Base-by-base conservation (phyloP, 1,139 yeast genomes). In the Yamadazyma buinensis region DNA sequence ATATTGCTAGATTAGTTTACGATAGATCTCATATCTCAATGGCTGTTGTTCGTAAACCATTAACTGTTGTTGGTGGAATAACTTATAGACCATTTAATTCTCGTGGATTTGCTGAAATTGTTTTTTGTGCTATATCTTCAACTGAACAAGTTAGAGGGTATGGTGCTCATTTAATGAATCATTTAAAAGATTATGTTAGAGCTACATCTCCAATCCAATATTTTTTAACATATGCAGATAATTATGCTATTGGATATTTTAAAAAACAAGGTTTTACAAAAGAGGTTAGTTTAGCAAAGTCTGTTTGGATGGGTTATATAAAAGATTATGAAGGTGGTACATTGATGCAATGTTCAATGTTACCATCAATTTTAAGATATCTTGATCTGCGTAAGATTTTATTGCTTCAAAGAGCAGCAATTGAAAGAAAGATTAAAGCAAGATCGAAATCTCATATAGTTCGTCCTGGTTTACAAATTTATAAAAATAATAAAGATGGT, bases 261-360 rank as follows among this genome's bases (percentile, higher is more conserved):
- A 90, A 90, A 53, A 92, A 92, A 55, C 99, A 92, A 60, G 99
- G 99, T 1, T 92, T 92, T 59, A 90, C 97, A 17, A 94, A 92
- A 55, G 97, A 92, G 43, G 84, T 92, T 30, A 75, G 95, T 5
- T 69, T 92, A 33, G 94, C 90, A 33, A 84, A 82, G 48, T 77
- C 80, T 29, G 73, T 83, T 25, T 92, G 99, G 99, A 87, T 88
- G 94, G 99, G 99, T 6, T 92, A 92, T 58, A 92, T 92, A 54
- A 92, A 94, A 60, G 98, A 92, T 66, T 92, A 92, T 58, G 99
- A 92, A 64, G 99, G 99, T 24, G 98, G 98, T 49, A 94, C 98
- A 0, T 67, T 92, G 41, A 92, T 92, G 97, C 97, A 94, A 60
- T 94, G 98, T 55, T 67, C 92, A 1, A 90, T 90, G 95, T 67